Percentiles rank a stretch among this genome's conserved stretches.
Conservation (phyloP, 106 monocot genomes). For the Amphibolis antarctica region DNA sequence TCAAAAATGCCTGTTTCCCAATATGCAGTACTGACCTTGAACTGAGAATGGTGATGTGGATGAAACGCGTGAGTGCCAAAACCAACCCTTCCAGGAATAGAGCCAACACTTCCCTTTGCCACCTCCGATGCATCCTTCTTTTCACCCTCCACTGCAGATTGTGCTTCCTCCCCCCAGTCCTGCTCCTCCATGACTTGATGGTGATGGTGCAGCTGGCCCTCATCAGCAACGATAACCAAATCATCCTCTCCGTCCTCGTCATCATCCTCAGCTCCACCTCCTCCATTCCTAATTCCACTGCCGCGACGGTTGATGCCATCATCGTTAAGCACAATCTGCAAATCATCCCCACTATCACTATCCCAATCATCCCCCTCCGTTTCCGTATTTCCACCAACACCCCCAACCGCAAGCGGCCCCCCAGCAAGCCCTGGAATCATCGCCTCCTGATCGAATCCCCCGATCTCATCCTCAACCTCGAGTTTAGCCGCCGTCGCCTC, state of each 20-base stretch:
- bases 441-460: conserved; percentile 20
- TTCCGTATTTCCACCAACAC: conserved; percentile 2
- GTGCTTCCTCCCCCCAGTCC: conserved; percentile 66
- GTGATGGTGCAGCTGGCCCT: conserved; percentile 34
- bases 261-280: conserved; percentile 30
- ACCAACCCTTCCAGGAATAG: conserved; percentile 26
- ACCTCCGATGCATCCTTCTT: conserved; percentile 47
- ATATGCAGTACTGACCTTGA: conserved; percentile 55
- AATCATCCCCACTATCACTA: conserved; percentile 93
- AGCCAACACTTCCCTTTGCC: conserved; percentile 25
- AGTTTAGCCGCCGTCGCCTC: conserved; percentile 8
- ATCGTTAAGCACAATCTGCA: conserved; percentile 82
- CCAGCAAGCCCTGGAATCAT: conserved; percentile 50
- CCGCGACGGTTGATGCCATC: conserved; percentile 11
- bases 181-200: conserved; percentile 41
- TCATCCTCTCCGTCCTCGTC: conserved; percentile 66
- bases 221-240: conserved; percentile 34
- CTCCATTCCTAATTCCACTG: conserved; percentile 13
- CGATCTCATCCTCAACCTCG: conserved; percentile 6
- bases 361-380: conserved; percentile 56
- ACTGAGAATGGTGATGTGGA: conserved; percentile 80
- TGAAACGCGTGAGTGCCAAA: conserved; percentile 58
- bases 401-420: conserved; percentile 1
- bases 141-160: conserved; percentile 45
- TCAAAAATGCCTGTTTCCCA: background rate